Evolutionary conservation across 2,329 filamentous ascomycete species (phyloP).

Genomic region (Xylaria polymorpha): DNA sequence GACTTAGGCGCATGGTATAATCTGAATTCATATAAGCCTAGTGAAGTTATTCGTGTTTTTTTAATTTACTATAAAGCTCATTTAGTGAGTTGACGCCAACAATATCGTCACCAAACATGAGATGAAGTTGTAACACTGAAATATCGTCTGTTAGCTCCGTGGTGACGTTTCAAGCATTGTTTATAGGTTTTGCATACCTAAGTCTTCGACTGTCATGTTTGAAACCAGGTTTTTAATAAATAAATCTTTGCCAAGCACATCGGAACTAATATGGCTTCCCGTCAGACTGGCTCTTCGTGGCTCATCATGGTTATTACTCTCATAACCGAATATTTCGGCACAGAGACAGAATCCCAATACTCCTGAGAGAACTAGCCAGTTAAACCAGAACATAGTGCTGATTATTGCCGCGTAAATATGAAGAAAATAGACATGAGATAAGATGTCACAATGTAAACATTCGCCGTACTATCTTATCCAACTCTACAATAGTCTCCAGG

Average conservation of each 20-base stretch:
- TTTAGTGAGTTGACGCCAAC: conserved; percentile 54
- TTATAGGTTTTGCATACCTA: conserved; percentile 40
- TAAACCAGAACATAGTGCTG: conserved; percentile 17
- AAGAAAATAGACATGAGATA: neutral
- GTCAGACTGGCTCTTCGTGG: neutral
- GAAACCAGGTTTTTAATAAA: conserved; percentile 47
- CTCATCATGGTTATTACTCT: neutral
- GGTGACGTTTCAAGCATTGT: neutral
- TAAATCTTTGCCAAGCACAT: conserved; percentile 38
- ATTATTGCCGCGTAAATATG: neutral
- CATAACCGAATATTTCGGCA: neutral
- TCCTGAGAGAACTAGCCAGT: conserved; percentile 8
- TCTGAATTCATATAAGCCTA: conserved; percentile 42
- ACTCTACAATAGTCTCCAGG: neutral
- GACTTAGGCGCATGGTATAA: conserved; percentile 52
- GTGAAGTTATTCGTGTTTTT: neutral
- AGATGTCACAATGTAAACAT: neutral
- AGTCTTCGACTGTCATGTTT: conserved; percentile 51
- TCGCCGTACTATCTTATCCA: neutral
- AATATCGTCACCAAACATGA: conserved; percentile 58
- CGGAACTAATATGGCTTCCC: neutral
- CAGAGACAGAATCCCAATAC: conserved; percentile 12
- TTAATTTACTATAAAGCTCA: conserved; percentile 51
- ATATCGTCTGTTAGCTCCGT: conserved; percentile 22
- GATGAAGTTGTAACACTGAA: conserved; percentile 56